These are phyloP conservation scores for Erythrophleum fordii DNA, from an alignment of 306 rosid genomes.

Conservation along the genomic window DNA sequence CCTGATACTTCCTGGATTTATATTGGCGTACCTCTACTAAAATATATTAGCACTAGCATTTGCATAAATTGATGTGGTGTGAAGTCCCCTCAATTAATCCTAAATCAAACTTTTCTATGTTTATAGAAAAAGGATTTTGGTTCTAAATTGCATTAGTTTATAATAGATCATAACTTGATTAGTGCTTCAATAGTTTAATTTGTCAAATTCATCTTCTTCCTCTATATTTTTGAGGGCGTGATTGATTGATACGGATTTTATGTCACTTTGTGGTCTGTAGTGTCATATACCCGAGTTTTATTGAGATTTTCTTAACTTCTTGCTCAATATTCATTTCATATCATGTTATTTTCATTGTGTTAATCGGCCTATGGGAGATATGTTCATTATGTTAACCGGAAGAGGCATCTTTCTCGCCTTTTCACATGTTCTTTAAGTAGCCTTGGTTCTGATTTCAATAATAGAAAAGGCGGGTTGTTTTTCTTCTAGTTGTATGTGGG, in stretches of 20 bases:
- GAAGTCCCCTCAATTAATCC: neutral
- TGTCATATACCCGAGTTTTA: neutral
- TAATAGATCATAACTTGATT: neutral
- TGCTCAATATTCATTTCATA: neutral
- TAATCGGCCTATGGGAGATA: neutral
- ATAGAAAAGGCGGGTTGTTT: neutral
- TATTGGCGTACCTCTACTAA: constrained; percentile 45
- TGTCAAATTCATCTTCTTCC: neutral
- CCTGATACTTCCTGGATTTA: neutral
- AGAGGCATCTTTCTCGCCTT: neutral
- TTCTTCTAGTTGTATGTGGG: neutral
- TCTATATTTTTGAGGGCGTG: neutral
- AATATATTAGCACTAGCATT: neutral
- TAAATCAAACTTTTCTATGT: neutral
- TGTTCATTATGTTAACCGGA: neutral
- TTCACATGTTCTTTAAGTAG: neutral
- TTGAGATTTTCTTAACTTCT: neutral
- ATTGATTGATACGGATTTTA: neutral
- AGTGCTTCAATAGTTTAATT: neutral
- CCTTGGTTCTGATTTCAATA: no score
- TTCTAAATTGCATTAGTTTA: neutral
- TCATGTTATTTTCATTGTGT: neutral
- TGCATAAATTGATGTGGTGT: neutral
- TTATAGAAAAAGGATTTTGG: neutral
- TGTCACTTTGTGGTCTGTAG: neutral